These are phyloP conservation scores for Toxicodendron radicans DNA, from an alignment of 345 rosid species.

Conservation along the genomic window DNA sequence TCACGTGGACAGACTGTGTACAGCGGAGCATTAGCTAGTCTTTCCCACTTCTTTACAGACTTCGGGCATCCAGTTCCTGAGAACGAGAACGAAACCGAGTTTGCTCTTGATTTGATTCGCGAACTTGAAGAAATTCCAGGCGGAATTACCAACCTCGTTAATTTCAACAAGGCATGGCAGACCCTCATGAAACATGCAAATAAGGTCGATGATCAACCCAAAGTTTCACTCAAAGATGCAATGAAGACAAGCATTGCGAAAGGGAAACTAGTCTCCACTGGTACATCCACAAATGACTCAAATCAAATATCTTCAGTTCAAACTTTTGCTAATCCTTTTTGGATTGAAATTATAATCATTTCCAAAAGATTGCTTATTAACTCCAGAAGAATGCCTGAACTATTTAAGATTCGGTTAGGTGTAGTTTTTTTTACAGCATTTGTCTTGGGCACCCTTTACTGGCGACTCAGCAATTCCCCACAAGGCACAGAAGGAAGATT, in stretches of 20 bases:
- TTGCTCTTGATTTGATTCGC: constrained; percentile 36
- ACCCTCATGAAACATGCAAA: background rate
- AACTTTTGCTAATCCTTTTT: constrained; percentile 32
- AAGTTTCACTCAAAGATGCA: background rate
- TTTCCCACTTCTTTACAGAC: constrained; percentile 22
- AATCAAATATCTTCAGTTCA: constrained; percentile 23
- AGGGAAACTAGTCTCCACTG: constrained; percentile 18
- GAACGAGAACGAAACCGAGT: constrained; percentile 29
- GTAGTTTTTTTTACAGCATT: constrained; percentile 24
- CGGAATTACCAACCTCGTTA: constrained; percentile 9
- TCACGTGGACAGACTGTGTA: constrained; percentile 33
- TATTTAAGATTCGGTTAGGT: constrained; percentile 1
- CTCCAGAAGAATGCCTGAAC: constrained; percentile 17
- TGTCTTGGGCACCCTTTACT: constrained; percentile 29
- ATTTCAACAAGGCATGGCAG: constrained; percentile 4
- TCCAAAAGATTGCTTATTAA: constrained; percentile 30
- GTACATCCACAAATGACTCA: background rate
- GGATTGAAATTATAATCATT: constrained; percentile 32
- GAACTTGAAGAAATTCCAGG: constrained; percentile 24
- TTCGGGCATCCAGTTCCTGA: constrained; percentile 34
- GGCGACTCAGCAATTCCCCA: constrained; percentile 25
- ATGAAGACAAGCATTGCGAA: constrained; percentile 15
- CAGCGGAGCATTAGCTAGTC: constrained; percentile 22
- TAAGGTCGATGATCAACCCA: background rate
- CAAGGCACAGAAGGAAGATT: constrained; percentile 47